Evolutionary conservation across 495 filamentous ascomycete genomes (phyloP).

Genomic region (Chaetomidium leptoderma): DNA sequence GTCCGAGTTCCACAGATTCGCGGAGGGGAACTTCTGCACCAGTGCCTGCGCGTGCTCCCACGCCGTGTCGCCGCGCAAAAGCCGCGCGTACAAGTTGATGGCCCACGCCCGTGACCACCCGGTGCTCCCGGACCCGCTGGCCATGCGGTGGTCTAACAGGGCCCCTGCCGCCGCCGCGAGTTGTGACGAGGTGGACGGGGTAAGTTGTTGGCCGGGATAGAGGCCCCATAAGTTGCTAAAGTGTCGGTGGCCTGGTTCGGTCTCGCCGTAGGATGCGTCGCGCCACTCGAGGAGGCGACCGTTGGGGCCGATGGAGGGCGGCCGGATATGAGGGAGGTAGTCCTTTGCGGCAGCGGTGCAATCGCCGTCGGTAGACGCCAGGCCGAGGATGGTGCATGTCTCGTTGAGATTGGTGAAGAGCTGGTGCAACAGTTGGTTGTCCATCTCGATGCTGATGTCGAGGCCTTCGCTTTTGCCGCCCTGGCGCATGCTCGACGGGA

Average conservation of each 20-base stretch:
- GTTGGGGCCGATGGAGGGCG: background rate
- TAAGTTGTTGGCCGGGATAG: background rate
- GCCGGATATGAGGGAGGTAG: background rate
- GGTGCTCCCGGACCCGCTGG: background rate
- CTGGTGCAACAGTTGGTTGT: conserved; percentile 3
- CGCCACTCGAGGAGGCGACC: background rate
- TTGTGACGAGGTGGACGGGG: no score
- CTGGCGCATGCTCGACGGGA: conserved; percentile 25
- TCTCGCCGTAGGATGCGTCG: background rate
- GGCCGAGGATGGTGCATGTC: background rate
- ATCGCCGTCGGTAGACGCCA: background rate
- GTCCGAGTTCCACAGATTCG: conserved; percentile 1
- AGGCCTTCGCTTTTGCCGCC: conserved; percentile 29
- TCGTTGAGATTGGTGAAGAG: background rate
- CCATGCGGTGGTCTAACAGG: background rate
- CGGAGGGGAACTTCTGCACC: background rate
- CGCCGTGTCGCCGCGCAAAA: background rate
- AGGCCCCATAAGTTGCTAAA: background rate
- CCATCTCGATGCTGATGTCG: conserved; percentile 18
- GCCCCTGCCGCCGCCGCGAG: background rate
- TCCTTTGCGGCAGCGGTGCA: background rate
- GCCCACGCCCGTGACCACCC: conserved; percentile 3
- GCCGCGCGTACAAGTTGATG: background rate
- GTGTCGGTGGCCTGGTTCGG: background rate
- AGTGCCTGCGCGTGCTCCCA: background rate